phyloP scores from a whole-genome alignment of 805 yeast species.

The Lachancea sp. region DNA sequence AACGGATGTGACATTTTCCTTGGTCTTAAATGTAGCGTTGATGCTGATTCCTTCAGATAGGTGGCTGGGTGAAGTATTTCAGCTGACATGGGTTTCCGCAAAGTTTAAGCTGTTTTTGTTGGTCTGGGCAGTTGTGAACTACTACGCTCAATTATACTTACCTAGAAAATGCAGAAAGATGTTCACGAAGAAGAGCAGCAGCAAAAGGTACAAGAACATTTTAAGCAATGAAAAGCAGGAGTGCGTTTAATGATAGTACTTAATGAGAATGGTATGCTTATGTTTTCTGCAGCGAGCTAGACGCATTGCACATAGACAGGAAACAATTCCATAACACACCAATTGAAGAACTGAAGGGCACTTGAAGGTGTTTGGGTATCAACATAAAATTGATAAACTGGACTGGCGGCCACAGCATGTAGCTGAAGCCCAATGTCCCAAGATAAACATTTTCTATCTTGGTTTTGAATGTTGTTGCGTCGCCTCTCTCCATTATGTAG shows the following conservation, averaged over 20 bases:
- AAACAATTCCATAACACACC: constrained; percentile 95
- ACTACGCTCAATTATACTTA: constrained; percentile 32
- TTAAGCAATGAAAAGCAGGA: constrained; percentile 13
- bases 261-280: background rate
- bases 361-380: constrained; percentile 70
- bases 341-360: constrained; percentile 80
- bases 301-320: constrained; percentile 71
- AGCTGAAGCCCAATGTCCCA: constrained; percentile 60
- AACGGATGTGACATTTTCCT: constrained; percentile 47
- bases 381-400: constrained; percentile 68
- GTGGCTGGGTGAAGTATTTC: constrained; percentile 62
- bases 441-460: constrained; percentile 65
- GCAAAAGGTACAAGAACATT: constrained; percentile 35
- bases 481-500: constrained; percentile 69
- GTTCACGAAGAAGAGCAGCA: constrained; percentile 34
- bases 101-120: constrained; percentile 49
- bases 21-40: constrained; percentile 44
- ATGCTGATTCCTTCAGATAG: constrained; percentile 50
- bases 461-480: constrained; percentile 51
- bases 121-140: constrained; percentile 43
- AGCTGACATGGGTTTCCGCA: constrained; percentile 55
- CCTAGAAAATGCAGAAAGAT: constrained; percentile 32
- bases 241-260: constrained; percentile 4
- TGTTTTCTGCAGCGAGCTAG: constrained; percentile 18
- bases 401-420: constrained; percentile 76